Conservation (phyloP, 164 flowering plant genomes). For the Stephania yunnanensis region DNA sequence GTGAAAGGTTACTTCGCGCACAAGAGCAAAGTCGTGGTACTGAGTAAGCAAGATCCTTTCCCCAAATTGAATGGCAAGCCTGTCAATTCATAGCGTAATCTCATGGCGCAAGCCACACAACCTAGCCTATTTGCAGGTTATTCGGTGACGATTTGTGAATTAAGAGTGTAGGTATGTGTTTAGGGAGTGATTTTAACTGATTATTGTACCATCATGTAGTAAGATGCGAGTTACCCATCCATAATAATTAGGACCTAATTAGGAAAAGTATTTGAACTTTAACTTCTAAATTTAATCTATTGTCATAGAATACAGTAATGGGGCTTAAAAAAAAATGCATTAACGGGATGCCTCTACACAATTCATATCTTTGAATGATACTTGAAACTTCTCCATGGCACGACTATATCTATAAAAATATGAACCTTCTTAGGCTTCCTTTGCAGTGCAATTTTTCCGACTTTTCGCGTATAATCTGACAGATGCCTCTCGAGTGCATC, state of each 20-base stretch:
- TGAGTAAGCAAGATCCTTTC: constrained; percentile 97
- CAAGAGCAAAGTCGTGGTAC: constrained; percentile 91
- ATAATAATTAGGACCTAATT: not conserved
- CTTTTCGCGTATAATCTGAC: not conserved
- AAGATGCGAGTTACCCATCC: not conserved
- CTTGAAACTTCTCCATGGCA: not conserved
- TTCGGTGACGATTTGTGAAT: not conserved
- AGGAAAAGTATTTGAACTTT: too few species aligned
- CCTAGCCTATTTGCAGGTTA: not conserved
- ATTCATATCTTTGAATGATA: too few species aligned
- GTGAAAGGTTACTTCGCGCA: constrained; percentile 95
- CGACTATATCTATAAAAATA: not conserved
- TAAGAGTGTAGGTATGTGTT: not conserved
- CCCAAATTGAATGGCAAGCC: constrained; percentile 82
- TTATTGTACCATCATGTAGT: not conserved
- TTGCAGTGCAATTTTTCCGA: not conserved
- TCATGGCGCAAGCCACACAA: too few species aligned
- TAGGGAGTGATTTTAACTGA: not conserved
- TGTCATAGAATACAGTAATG: not conserved
- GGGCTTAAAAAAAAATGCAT: too few species aligned
- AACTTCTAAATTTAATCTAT: not conserved
- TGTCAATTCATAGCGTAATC: constrained; percentile 41
- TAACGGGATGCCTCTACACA: not conserved
- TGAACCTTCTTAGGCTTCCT: not conserved
- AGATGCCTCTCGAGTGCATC: not conserved